Conservation (phyloP, 352 stramenopile species). For the Phytophthora pistaciae region DNA sequence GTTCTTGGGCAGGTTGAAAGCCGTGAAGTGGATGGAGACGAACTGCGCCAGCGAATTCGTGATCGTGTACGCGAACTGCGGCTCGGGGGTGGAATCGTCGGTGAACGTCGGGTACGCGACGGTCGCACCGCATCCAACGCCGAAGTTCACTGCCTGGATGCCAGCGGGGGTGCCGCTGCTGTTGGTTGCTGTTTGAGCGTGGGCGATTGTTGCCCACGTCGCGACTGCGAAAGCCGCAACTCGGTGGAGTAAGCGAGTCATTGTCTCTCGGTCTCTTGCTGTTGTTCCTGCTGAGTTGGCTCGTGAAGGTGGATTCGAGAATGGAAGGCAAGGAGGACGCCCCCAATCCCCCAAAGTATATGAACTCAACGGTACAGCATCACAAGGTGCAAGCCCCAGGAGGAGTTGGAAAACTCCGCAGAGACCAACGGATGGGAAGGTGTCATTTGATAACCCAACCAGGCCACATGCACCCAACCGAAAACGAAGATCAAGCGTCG, state of each 20-base stretch:
- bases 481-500: conserved; percentile 15
- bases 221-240: conserved; percentile 23
- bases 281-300: conserved; percentile 8
- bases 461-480: background rate
- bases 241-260: conserved; percentile 29
- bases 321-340: conserved; percentile 4
- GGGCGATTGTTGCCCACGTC: conserved; percentile 17
- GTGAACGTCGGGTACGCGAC: conserved; percentile 34
- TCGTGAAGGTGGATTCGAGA: conserved; percentile 25
- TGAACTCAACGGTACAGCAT: background rate
- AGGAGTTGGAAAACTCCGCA: conserved; percentile 25
- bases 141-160: conserved; percentile 25
- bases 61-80: conserved; percentile 46
- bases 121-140: conserved; percentile 42
- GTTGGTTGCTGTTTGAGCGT: conserved; percentile 25
- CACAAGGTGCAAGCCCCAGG: conserved; percentile 1
- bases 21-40: conserved; percentile 64
- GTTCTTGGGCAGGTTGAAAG: conserved; percentile 65
- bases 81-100: conserved; percentile 22
- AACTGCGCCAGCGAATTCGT: conserved; percentile 58
- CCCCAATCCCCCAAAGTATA: background rate
- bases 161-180: conserved; percentile 28
- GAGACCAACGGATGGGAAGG: conserved; percentile 27
- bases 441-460: conserved; percentile 1
- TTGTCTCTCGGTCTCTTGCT: conserved; percentile 13